Evolutionary conservation across 2,329 filamentous ascomycete genomes (phyloP), one percentile per base, ranked within the genome.

Genomic region (Pseudonectria foliicola): DNA sequence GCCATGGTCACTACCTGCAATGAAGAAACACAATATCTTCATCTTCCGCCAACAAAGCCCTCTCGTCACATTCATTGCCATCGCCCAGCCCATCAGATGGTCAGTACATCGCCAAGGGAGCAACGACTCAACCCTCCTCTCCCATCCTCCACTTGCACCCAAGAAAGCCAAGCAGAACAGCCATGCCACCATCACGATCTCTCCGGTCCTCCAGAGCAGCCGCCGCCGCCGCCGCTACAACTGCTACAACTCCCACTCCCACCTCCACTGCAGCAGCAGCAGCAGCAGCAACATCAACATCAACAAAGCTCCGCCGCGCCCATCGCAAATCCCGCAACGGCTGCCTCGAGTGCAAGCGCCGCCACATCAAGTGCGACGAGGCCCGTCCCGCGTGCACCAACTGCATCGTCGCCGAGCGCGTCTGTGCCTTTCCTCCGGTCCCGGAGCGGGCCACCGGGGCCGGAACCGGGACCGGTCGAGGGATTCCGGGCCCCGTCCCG

Each of bases 341-440:
- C 21, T 64, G 62, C 41, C 53, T 42, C 37, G 60, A 62, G 42
- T 65, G 62, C 49, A 65, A 65, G 48, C 42, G 58, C 12, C 54
- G 62, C 2, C 62, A 65, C 29, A 62, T 64, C 35, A 63, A 62
- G 25, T 68, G 65, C 49, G 65, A 68, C 35, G 63, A 68, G 46
- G 54, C 42, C 7, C 56, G 55, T 4, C 65, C 65, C 2, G 38
- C 53, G 1, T 68, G 65, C 39, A 55, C 53, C 29, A 63, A 66
- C 38, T 68, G 64, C 43, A 45, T 52, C 13, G 56, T 58, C 28
- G 57, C 57, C 27, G 54, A 62, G 32, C 52, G 59, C 6, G 37
- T 40, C 6, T 68, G 64, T 38, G 57, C 58, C 0, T 68, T 58
- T 29, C 57, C 54, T 7, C 34, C 38, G 30, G 35, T 35, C 14